Percentiles rank a stretch among this genome's conserved stretches.
Evolutionary conservation across 148 eudicot species (phyloP).

Genomic region (Cornus florida): DNA sequence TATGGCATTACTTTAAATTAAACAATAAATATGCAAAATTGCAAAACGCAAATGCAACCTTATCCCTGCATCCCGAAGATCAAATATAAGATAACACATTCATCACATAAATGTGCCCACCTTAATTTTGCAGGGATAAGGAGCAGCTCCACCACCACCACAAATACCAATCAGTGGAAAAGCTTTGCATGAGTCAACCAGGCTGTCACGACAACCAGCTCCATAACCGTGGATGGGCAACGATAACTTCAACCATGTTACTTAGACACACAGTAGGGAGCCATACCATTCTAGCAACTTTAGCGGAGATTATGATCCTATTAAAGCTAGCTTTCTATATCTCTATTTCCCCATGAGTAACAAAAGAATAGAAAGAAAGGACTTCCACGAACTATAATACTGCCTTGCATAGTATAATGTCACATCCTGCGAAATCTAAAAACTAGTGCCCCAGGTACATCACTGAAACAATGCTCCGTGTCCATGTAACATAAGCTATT

Average conservation of each 20-base stretch:
- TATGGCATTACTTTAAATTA: background rate
- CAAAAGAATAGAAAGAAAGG: conserved; percentile 6
- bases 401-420: conserved; percentile 9
- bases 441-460: background rate
- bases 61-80: conserved; percentile 78
- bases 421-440: background rate
- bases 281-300: conserved; percentile 38
- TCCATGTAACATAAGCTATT: conserved; percentile 19
- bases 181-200: conserved; percentile 68
- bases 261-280: conserved; percentile 49
- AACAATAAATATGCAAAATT: background rate
- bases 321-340: conserved; percentile 21
- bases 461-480: conserved; percentile 12
- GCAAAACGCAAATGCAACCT: conserved; percentile 50
- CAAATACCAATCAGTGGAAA: conserved; percentile 43
- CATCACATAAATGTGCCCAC: conserved; percentile 82
- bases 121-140: conserved; percentile 99
- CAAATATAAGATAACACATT: conserved; percentile 75
- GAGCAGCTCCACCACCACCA: conserved; percentile 74
- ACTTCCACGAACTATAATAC: background rate
- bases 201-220: conserved; percentile 83
- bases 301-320: conserved; percentile 23
- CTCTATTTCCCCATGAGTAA: conserved; percentile 3
- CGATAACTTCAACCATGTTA: conserved; percentile 46
- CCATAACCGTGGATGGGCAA: conserved; percentile 81